phyloP scores from a whole-genome alignment of 192 early-diverging fungal species.

The Podila horticola region DNA sequence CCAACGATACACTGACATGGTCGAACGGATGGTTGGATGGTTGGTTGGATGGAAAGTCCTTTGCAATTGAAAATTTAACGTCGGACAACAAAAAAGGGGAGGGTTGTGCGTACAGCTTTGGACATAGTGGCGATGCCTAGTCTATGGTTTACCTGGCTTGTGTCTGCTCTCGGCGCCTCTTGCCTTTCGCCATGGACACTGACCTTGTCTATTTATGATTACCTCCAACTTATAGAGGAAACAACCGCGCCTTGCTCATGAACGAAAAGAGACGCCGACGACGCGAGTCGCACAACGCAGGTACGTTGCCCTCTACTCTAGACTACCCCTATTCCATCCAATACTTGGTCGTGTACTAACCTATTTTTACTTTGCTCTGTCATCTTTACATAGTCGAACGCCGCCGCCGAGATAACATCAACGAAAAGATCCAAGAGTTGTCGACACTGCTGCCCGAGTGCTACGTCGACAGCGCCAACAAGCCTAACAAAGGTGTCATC shows the following conservation, averaged over 20 bases:
- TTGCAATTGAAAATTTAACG: no score
- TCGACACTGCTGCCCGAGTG: constrained; percentile 84
- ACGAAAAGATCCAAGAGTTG: constrained; percentile 97
- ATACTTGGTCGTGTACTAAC: background rate
- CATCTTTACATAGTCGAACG: constrained; percentile 76
- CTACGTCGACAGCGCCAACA: constrained; percentile 79
- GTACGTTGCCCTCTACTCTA: constrained; percentile 13
- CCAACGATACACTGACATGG: no score
- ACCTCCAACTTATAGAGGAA: constrained; percentile 1
- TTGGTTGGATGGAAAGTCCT: no score
- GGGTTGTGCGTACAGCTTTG: no score
- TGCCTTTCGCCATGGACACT: no score
- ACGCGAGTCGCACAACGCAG: constrained; percentile 96
- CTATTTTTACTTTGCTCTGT: constrained; percentile 1
- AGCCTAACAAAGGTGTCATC: constrained; percentile 97
- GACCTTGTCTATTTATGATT: no score
- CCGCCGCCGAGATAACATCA: constrained; percentile 96
- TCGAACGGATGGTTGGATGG: no score
- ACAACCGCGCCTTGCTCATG: constrained; percentile 35
- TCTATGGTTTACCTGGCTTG: no score
- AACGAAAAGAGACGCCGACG: constrained; percentile 90
- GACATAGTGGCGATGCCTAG: no score
- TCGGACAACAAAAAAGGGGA: no score
- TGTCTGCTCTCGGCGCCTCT: no score
- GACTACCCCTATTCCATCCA: background rate